A percentile compares a stretch with the other conserved stretches of the same genome.
phyloP scores from a whole-genome alignment of 352 stramenopile species.

The Elongisporangium undulatum region DNA sequence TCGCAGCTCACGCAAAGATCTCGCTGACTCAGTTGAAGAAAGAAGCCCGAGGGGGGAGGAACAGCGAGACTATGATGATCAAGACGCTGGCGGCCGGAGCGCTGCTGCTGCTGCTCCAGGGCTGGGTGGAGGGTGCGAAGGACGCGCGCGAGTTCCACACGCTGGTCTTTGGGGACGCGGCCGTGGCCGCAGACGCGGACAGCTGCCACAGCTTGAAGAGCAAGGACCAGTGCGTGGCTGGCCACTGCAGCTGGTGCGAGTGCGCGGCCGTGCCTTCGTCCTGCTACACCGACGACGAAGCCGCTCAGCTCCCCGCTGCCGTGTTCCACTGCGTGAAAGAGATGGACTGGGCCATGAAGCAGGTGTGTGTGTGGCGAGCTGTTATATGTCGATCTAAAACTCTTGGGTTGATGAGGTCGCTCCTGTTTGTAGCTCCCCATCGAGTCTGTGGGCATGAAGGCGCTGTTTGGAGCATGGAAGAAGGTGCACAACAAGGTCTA shows the following conservation, averaged over 20 bases:
- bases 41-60: not conserved
- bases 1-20: too few species aligned
- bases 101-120: slow-evolving; percentile 3
- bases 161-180: slow-evolving; percentile 21
- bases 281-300: slow-evolving; percentile 71
- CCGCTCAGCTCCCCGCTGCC: slow-evolving; percentile 53
- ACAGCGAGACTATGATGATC: slow-evolving; percentile 4
- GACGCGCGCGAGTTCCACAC: slow-evolving; percentile 8
- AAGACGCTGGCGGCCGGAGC: not conserved
- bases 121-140: not conserved
- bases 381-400: slow-evolving; percentile 1
- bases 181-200: slow-evolving; percentile 3
- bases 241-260: slow-evolving; percentile 70
- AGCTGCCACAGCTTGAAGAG: slow-evolving; percentile 52
- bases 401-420: not conserved
- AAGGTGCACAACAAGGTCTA: slow-evolving; percentile 39
- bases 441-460: slow-evolving; percentile 16
- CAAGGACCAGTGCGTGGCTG: slow-evolving; percentile 43
- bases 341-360: slow-evolving; percentile 7
- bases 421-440: slow-evolving; percentile 11
- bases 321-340: slow-evolving; percentile 71
- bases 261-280: slow-evolving; percentile 75
- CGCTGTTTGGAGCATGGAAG: slow-evolving; percentile 59
- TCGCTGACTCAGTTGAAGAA: too few species aligned
- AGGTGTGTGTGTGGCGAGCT: not conserved